Evolutionary conservation across 352 stramenopile species (phyloP).

Genomic region (Phytophthora sansomeana): DNA sequence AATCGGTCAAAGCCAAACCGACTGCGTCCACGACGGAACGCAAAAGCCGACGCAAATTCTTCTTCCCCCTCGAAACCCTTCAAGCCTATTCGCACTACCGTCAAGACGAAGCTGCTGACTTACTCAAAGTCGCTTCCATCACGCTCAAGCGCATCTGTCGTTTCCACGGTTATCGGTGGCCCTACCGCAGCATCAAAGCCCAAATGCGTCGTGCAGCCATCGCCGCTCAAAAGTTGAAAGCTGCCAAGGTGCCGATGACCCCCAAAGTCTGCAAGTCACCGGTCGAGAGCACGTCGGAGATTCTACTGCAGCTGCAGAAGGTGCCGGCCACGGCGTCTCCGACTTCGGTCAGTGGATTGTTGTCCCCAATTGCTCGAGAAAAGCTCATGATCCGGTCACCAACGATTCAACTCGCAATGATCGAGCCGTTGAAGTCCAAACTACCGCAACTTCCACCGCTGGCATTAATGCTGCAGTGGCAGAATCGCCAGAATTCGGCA

Average conservation of each 20-base stretch:
- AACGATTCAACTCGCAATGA: not conserved
- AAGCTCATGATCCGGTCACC: not conserved
- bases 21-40: not conserved
- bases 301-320: conserved; percentile 28
- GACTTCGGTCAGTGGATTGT: conserved; percentile 21
- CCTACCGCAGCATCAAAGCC: conserved; percentile 57
- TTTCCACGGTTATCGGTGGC: conserved; percentile 53
- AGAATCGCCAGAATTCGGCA: conserved; percentile 4
- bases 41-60: conserved; percentile 58
- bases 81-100: conserved; percentile 46
- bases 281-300: not conserved
- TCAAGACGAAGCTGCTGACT: conserved; percentile 60
- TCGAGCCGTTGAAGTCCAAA: not conserved
- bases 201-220: conserved; percentile 36
- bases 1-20: too few relatives aligned
- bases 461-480: conserved; percentile 17
- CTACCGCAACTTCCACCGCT: conserved; percentile 19
- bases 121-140: conserved; percentile 57
- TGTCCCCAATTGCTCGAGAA: not conserved
- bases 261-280: not conserved
- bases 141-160: conserved; percentile 76
- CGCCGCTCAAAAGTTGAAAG: conserved; percentile 3
- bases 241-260: not conserved
- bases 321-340: conserved; percentile 1
- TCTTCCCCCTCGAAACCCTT: conserved; percentile 55